Percentiles rank a stretch among this genome's conserved stretches.
Conservation (phyloP, 345 rosid species). For the Draba incana region DNA sequence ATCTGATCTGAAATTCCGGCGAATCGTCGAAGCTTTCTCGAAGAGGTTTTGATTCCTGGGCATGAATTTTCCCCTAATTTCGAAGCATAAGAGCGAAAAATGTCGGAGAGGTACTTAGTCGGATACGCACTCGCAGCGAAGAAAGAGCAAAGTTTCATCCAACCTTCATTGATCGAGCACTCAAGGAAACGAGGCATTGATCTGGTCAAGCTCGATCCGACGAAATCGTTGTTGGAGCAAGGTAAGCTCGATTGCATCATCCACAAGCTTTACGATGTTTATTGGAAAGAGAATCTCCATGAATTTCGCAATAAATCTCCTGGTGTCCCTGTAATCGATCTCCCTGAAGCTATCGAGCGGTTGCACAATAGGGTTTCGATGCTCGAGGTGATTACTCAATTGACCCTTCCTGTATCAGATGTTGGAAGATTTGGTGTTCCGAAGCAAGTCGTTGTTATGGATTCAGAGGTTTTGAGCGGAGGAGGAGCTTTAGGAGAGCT, state of each 20-base stretch:
- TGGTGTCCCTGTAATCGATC: conserved; percentile 53
- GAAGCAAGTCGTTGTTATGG: conserved; percentile 49
- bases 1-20: conserved; percentile 7
- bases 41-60: conserved; percentile 37
- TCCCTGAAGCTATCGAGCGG: conserved; percentile 47
- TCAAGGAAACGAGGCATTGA: conserved; percentile 48
- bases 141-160: conserved; percentile 52
- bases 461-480: conserved; percentile 33
- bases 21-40: not conserved
- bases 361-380: conserved; percentile 57
- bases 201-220: conserved; percentile 49
- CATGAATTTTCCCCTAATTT: conserved; percentile 28
- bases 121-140: conserved; percentile 63
- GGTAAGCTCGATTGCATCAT: conserved; percentile 64
- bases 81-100: conserved; percentile 32
- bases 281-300: conserved; percentile 52
- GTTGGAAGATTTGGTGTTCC: conserved; percentile 46
- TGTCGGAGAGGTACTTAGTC: conserved; percentile 43
- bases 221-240: conserved; percentile 51
- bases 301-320: conserved; percentile 48
- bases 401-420: conserved; percentile 32
- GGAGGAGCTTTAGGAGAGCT: conserved; percentile 41
- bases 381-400: conserved; percentile 56
- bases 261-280: conserved; percentile 56
- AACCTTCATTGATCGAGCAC: conserved; percentile 51